Conservation (phyloP, 371 early-diverging fungal genomes). For the Syncephalastrum contaminatum region DNA sequence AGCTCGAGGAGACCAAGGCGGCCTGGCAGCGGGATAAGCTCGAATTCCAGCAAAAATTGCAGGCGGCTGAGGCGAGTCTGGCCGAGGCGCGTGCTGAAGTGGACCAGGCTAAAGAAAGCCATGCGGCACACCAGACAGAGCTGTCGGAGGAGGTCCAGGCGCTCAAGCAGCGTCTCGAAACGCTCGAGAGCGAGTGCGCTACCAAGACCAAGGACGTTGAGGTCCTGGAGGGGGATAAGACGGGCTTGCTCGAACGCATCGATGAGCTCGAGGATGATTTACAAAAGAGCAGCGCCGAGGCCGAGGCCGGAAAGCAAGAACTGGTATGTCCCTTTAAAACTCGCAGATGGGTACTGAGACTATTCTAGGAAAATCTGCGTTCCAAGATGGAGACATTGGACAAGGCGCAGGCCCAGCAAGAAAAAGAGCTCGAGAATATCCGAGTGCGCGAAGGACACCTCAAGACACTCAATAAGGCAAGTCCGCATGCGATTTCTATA, state of each 20-base stretch:
- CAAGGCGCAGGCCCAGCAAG: conserved; percentile 25
- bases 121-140: conserved; percentile 2
- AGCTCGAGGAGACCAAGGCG: conserved; percentile 34
- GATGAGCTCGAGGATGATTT: conserved; percentile 33
- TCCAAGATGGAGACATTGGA: conserved; percentile 13
- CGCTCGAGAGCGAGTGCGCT: conserved; percentile 27
- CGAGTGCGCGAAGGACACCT: conserved; percentile 62
- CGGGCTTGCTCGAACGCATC: conserved; percentile 27
- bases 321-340: no score
- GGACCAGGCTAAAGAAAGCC: not conserved
- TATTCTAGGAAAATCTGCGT: conserved; percentile 14
- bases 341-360: no score
- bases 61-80: not conserved
- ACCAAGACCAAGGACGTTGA: conserved; percentile 26
- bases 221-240: conserved; percentile 30
- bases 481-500: not conserved
- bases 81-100: conserved; percentile 15
- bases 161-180: conserved; percentile 28
- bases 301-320: not conserved
- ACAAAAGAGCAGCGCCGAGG: conserved; percentile 17
- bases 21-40: conserved; percentile 27
- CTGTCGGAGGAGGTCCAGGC: conserved; percentile 2
- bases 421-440: conserved; percentile 53
- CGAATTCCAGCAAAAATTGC: conserved; percentile 2
- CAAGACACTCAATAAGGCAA: conserved; percentile 64